phyloP scores from a whole-genome alignment of 2,329 filamentous ascomycete species.

The Calcarisporium arbuscula region DNA sequence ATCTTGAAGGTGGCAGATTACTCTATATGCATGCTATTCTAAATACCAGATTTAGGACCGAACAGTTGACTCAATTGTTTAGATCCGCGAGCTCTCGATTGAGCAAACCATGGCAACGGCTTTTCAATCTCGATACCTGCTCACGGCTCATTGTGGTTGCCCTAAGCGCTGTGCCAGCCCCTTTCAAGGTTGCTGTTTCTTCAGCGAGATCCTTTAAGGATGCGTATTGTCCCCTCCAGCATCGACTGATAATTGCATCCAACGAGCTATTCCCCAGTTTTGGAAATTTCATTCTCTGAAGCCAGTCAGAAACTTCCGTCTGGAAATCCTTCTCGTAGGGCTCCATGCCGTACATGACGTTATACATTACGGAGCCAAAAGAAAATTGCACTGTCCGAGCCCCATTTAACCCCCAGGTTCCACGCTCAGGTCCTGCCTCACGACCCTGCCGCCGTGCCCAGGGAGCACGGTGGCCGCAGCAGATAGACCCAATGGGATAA shows the following conservation, averaged over 20 bases:
- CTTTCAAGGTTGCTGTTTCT: too few species aligned
- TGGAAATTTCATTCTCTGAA: constrained; percentile 4
- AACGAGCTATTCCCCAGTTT: neutral
- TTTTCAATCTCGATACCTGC: too few species aligned
- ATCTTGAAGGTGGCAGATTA: too few species aligned
- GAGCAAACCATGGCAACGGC: too few species aligned
- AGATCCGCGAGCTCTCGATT: too few species aligned
- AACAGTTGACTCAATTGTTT: too few species aligned
- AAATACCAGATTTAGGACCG: too few species aligned
- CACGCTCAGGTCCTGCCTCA: neutral
- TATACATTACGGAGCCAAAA: constrained; percentile 7
- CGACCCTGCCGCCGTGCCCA: constrained; percentile 5
- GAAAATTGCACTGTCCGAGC: constrained; percentile 3
- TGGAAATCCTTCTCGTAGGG: constrained; percentile 3
- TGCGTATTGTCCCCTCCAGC: constrained; percentile 4
- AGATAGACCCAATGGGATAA: constrained; percentile 3
- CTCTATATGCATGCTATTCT: too few species aligned
- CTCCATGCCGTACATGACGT: constrained; percentile 2
- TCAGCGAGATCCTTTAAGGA: too few species aligned
- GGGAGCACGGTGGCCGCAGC: constrained; percentile 1
- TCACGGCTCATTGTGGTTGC: too few species aligned
- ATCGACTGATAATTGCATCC: constrained; percentile 3
- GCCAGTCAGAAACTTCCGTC: neutral
- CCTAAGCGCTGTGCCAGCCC: too few species aligned
- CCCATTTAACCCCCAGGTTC: constrained; percentile 2